These are phyloP conservation scores for Jasminum sambac DNA, from an alignment of 257 asterid species.

Conservation along the genomic window DNA sequence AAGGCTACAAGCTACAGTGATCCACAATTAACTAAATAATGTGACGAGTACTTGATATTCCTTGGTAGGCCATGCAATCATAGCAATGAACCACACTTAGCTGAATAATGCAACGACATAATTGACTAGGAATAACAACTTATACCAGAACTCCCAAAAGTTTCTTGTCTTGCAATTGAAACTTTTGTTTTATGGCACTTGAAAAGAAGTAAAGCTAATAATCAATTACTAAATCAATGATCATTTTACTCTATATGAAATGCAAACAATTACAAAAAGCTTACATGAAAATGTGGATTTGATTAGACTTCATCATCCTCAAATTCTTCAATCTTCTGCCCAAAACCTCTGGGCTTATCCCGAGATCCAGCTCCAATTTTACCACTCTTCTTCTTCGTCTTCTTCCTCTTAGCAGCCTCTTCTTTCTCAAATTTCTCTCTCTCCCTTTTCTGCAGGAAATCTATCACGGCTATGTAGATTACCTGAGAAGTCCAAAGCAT, in stretches of 20 bases:
- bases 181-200: not conserved
- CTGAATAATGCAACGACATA: too few species aligned
- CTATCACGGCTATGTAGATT: constrained; percentile 78
- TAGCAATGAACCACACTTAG: too few species aligned
- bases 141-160: not conserved
- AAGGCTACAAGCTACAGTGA: too few species aligned
- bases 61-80: too few species aligned
- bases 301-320: constrained; percentile 29
- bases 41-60: too few species aligned
- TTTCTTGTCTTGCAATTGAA: not conserved
- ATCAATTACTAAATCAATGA: not conserved
- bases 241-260: not conserved
- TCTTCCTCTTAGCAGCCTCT: constrained; percentile 67
- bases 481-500: constrained; percentile 43
- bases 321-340: constrained; percentile 56
- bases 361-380: constrained; percentile 45
- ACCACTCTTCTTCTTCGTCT: constrained; percentile 43
- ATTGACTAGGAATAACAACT: too few species aligned
- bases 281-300: not conserved
- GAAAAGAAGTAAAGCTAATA: not conserved
- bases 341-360: constrained; percentile 84
- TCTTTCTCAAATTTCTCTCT: constrained; percentile 74
- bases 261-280: not conserved
- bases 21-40: too few species aligned
- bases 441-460: constrained; percentile 84